phyloP scores from a whole-genome alignment of 2,329 filamentous ascomycete genomes.

The Dryadomyces quercivorus region DNA sequence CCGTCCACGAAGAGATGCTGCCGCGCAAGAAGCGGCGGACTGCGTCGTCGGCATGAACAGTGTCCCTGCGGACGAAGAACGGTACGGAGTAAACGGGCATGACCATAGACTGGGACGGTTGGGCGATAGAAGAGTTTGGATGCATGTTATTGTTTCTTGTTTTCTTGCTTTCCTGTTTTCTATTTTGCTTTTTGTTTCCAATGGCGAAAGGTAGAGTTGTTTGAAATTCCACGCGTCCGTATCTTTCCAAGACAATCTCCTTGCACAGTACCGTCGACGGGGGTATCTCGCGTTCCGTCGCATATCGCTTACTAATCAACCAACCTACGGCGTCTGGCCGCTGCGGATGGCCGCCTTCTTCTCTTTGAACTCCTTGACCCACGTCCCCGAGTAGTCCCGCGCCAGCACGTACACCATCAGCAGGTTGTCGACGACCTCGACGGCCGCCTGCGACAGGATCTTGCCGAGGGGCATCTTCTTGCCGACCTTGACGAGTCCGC shows the following conservation, averaged over 20 bases:
- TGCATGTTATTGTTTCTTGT: too few relatives aligned
- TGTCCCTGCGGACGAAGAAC: not conserved
- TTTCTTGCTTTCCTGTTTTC: not conserved
- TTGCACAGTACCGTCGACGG: too few relatives aligned
- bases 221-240: too few relatives aligned
- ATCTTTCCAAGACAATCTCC: too few relatives aligned
- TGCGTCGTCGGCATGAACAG: too few relatives aligned
- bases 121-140: not conserved
- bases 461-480: conserved; percentile 70
- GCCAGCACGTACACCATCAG: conserved; percentile 77
- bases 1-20: not conserved
- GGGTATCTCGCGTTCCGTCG: not conserved
- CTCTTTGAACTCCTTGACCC: conserved; percentile 75
- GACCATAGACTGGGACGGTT: not conserved
- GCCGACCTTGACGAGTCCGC: conserved; percentile 79
- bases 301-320: too few relatives aligned
- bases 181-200: not conserved
- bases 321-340: not conserved
- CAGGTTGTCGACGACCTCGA: conserved; percentile 80
- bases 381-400: conserved; percentile 52
- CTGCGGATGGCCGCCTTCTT: conserved; percentile 35
- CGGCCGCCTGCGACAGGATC: conserved; percentile 57
- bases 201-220: too few relatives aligned
- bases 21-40: conserved; percentile 4
- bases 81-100: not conserved